These are phyloP conservation scores for Spergularia marina DNA, from an alignment of 148 eudicot species.

Conservation along the genomic window DNA sequence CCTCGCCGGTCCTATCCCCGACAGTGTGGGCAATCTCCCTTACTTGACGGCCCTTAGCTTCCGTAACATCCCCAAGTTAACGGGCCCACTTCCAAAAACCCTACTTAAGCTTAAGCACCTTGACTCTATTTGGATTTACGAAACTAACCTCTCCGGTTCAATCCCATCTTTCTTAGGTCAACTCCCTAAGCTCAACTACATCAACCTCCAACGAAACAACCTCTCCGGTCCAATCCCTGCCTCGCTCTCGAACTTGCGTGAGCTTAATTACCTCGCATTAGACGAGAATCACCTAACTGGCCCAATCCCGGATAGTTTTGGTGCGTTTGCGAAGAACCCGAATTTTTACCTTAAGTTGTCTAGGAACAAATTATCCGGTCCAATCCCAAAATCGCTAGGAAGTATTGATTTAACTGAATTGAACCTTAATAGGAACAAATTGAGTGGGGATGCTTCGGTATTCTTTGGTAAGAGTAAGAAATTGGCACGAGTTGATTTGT, in stretches of 20 bases:
- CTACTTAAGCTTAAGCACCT: neutral
- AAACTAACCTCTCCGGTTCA: conserved; percentile 15
- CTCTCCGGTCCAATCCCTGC: conserved; percentile 33
- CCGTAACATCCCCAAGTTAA: conserved; percentile 8
- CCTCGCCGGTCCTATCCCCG: neutral
- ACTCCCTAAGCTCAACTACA: conserved; percentile 28
- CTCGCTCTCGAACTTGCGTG: conserved; percentile 25
- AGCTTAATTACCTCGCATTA: conserved; percentile 27
- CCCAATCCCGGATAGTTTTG: conserved; percentile 31
- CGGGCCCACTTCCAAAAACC: neutral
- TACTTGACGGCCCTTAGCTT: neutral
- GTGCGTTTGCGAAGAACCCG: conserved; percentile 20
- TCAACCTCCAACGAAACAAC: conserved; percentile 36
- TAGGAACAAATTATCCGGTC: conserved; percentile 40
- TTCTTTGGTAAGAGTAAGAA: conserved; percentile 26
- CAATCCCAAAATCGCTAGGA: conserved; percentile 34
- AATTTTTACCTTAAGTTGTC: conserved; percentile 35
- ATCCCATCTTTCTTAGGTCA: conserved; percentile 33
- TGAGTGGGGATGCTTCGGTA: conserved; percentile 30
- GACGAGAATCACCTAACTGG: conserved; percentile 49
- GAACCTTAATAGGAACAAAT: conserved; percentile 34
- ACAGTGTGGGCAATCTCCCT: neutral
- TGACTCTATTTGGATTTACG: conserved; percentile 2
- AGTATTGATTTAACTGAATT: conserved; percentile 18
- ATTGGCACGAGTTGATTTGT: conserved; percentile 13